Base-by-base conservation (phyloP, 75 land plant genomes). In the Ceratopteris richardii region DNA sequence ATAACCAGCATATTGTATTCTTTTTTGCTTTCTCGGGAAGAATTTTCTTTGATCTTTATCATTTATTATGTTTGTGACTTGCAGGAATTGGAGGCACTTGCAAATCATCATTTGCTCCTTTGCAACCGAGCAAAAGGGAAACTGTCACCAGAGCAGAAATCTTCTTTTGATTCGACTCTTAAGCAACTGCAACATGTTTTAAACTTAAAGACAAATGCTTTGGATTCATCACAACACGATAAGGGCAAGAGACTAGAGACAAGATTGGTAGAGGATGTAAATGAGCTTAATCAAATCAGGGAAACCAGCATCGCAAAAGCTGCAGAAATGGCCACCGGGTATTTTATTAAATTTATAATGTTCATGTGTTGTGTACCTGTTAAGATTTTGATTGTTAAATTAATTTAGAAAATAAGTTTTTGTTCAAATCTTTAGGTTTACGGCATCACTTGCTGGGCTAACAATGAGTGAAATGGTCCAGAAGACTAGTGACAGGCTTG, bases 241-340 rank as follows among this genome's bases (percentile, higher is more conserved):
- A 95, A 90, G 73, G 99, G 97, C 46, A 95, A 95, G 81, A 77
- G 77, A 58, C 60, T 87, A 50, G 87, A 86, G 56, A 72, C 73
- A 31, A 67, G 52, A 20, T 61, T 55, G 31, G 66, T 68, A 18
- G 77, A 62, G 7, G 62, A 67, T 54, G 69, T 62, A 24, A 72
- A 62, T 69, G 99, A 95, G 60, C 69, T 87, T 53, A 82, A 80
- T 62, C 68, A 27, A 16, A 72, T 95, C 61, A 78, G 95, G 52
- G 89, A 95, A 31, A 64, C 92, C 1, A 87, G 99, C 72, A 79
- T 90, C 60, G 82, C 65, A 56, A 87, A 87, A 77, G 99, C 99
- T 77, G 99, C 99, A 54, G 85, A 90, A 14, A 81, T 95, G 88
- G 99, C 96, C 63, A 67, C 97, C 24, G 91, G 99, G 99, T 93